Conservation (phyloP, 441 rosid species). For the Pelargonium fulgidum region DNA sequence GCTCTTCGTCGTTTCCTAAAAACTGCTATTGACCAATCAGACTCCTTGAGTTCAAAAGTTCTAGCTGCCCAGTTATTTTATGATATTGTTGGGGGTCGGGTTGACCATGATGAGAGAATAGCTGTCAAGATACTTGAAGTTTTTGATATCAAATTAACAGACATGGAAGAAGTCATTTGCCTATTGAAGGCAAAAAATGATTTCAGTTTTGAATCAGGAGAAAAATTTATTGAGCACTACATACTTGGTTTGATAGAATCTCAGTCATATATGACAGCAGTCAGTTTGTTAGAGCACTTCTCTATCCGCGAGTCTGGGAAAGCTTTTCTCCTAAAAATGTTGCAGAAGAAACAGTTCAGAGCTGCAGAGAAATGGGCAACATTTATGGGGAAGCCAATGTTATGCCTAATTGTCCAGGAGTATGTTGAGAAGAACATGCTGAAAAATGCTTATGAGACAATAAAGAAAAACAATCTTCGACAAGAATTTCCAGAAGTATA, state of each 20-base stretch:
- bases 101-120: conserved; percentile 54
- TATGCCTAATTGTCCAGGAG: conserved; percentile 58
- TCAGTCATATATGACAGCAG: conserved; percentile 67
- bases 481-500: conserved; percentile 62
- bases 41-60: conserved; percentile 42
- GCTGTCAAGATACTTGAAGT: conserved; percentile 49
- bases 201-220: conserved; percentile 30
- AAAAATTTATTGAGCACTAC: conserved; percentile 47
- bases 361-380: conserved; percentile 95
- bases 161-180: conserved; percentile 47
- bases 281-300: conserved; percentile 67
- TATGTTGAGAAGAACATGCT: conserved; percentile 64
- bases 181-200: conserved; percentile 26
- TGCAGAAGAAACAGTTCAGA: conserved; percentile 54
- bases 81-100: conserved; percentile 38
- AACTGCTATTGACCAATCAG: conserved; percentile 29
- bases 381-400: conserved; percentile 75
- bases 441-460: conserved; percentile 55
- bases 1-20: conserved; percentile 61
- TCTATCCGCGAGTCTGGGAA: conserved; percentile 65
- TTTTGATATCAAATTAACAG: conserved; percentile 47
- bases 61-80: conserved; percentile 56
- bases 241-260: conserved; percentile 48
- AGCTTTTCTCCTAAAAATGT: conserved; percentile 64
- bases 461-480: conserved; percentile 66